phyloP scores from a whole-genome alignment of 2,329 filamentous ascomycete genomes.

The Furcasterigmium sp. region DNA sequence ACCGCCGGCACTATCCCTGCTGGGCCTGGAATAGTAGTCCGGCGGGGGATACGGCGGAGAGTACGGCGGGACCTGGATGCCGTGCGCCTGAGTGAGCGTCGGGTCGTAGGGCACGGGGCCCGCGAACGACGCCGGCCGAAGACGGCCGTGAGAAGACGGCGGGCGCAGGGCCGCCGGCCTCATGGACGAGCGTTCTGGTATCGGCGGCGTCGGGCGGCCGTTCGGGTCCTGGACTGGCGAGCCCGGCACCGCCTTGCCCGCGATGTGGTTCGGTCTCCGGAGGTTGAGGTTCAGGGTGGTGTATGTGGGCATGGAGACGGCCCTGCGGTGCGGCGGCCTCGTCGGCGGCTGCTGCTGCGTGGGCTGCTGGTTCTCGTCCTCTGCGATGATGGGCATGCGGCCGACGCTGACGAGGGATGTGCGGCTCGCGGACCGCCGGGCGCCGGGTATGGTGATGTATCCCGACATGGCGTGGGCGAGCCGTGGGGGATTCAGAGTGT shows the following conservation, averaged over 20 bases:
- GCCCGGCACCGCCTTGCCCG: too few species aligned
- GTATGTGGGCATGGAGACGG: background rate
- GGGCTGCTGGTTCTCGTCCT: slow-evolving; percentile 19
- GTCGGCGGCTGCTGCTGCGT: background rate
- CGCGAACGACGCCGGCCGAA: too few species aligned
- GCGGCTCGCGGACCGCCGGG: background rate
- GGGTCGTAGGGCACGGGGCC: too few species aligned
- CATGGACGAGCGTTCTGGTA: too few species aligned
- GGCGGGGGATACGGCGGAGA: slow-evolving; percentile 11
- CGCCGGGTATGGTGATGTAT: too few species aligned
- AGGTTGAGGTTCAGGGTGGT: too few species aligned
- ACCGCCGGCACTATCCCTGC: slow-evolving; percentile 6
- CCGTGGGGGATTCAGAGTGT: too few species aligned
- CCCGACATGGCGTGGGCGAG: too few species aligned
- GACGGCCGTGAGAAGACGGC: too few species aligned
- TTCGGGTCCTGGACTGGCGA: too few species aligned
- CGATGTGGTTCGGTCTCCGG: too few species aligned
- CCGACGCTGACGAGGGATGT: slow-evolving; percentile 14
- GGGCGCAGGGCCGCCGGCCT: too few species aligned
- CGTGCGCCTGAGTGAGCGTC: background rate
- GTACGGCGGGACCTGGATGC: slow-evolving; percentile 5
- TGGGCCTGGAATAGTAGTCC: slow-evolving; percentile 7
- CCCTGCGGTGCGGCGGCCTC: background rate
- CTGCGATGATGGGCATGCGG: slow-evolving; percentile 30
- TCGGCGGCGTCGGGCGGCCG: background rate